These are phyloP conservation scores for Volvariella volvacea DNA, from an alignment of 1,284 basidiomycete species.

Conservation along the genomic window DNA sequence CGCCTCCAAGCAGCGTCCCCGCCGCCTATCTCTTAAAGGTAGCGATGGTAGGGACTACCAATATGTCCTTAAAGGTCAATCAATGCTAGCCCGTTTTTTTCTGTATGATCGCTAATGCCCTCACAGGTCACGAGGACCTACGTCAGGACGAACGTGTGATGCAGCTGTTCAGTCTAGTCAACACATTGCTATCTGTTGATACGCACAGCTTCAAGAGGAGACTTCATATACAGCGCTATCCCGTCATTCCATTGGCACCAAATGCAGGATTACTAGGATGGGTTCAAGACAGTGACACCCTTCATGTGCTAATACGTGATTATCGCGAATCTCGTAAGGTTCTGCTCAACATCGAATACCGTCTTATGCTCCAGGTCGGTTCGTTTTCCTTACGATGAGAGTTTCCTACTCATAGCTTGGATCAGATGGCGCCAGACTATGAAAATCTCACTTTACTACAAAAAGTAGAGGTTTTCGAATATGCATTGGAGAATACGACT, in stretches of 20 bases:
- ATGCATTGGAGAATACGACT: conserved; percentile 97
- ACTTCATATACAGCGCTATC: conserved; percentile 89
- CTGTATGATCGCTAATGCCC: conserved; percentile 3
- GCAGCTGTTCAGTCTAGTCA: conserved; percentile 98
- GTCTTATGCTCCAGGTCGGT: conserved; percentile 88
- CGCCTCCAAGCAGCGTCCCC: conserved; percentile 96
- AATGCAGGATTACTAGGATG: conserved; percentile 95
- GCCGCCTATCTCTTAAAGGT: conserved; percentile 84
- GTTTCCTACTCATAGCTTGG: conserved; percentile 6
- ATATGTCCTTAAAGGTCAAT: conserved; percentile 82
- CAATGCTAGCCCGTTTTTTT: neutral
- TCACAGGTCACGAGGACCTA: conserved; percentile 90
- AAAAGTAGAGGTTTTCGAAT: conserved; percentile 99
- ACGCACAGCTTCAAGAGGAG: conserved; percentile 95
- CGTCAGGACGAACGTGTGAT: conserved; percentile 99
- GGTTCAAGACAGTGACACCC: conserved; percentile 95
- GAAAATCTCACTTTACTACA: conserved; percentile 92
- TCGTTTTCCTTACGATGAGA: neutral
- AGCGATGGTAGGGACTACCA: conserved; percentile 94
- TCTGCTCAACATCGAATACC: conserved; percentile 95
- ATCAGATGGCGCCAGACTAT: conserved; percentile 98
- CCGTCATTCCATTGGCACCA: conserved; percentile 93
- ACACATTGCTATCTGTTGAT: conserved; percentile 90
- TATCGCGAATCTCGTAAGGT: conserved; percentile 95
- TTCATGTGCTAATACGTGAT: conserved; percentile 97